Percentiles rank a stretch among this genome's conserved stretches.
Conservation (phyloP, 257 asterid species). For the Solanum paucissectum region DNA sequence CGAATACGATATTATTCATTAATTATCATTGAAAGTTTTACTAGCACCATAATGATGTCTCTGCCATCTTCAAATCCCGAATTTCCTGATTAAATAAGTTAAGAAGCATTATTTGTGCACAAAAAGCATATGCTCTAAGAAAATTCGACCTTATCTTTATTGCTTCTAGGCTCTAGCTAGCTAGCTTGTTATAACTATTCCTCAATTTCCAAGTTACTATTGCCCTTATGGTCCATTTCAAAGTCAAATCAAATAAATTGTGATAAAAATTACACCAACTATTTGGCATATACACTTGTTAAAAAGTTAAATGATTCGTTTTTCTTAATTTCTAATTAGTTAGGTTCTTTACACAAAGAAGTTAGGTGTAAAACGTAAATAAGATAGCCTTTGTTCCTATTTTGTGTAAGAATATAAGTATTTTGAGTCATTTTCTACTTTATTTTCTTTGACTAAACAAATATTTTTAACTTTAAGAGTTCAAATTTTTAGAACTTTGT, state of each 20-base stretch:
- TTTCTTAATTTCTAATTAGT: neutral
- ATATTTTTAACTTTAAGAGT: neutral
- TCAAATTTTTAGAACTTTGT: neutral
- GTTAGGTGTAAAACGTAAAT: fast-evolving
- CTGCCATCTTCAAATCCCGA: neutral
- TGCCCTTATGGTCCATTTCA: neutral
- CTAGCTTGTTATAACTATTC: neutral
- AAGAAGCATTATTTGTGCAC: neutral
- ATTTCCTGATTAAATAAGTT: neutral
- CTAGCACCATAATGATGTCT: neutral
- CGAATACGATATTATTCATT: too few species aligned
- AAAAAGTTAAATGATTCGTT: neutral
- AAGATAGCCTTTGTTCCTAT: too few species aligned
- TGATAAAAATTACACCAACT: neutral
- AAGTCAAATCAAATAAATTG: neutral
- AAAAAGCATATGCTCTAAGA: neutral
- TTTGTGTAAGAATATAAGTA: too few species aligned
- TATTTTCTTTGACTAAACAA: neutral
- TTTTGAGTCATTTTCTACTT: too few species aligned
- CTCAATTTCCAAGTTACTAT: neutral
- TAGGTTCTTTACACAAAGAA: neutral
- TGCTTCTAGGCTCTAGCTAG: neutral
- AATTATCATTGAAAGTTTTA: neutral
- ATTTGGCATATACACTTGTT: neutral
- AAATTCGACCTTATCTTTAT: neutral